These are phyloP conservation scores for Sugiyamaella smithiae DNA, from an alignment of 805 yeast genomes.

Conservation along the genomic window DNA sequence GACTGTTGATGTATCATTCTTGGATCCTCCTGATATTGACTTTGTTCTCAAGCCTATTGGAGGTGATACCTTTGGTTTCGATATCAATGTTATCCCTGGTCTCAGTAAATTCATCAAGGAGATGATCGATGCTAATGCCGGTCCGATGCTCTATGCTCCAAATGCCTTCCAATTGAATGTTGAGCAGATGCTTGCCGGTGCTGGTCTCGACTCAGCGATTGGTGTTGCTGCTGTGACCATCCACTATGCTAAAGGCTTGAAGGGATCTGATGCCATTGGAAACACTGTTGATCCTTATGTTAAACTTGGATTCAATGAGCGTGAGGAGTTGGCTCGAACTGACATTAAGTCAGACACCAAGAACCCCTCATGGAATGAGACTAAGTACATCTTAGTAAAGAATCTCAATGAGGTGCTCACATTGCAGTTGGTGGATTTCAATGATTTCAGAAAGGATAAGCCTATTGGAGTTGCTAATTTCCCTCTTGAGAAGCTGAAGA, in stretches of 20 bases:
- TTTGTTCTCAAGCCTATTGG: conserved; percentile 78
- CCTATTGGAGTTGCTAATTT: conserved; percentile 72
- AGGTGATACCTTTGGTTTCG: conserved; percentile 83
- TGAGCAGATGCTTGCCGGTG: conserved; percentile 85
- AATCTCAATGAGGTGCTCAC: conserved; percentile 81
- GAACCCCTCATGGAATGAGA: conserved; percentile 83
- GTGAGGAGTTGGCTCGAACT: conserved; percentile 60
- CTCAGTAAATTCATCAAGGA: conserved; percentile 75
- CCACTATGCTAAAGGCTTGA: conserved; percentile 64
- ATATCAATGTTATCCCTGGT: conserved; percentile 84
- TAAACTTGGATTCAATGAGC: conserved; percentile 59
- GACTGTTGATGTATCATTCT: conserved; percentile 78
- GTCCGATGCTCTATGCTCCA: conserved; percentile 86
- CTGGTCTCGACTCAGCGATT: conserved; percentile 71
- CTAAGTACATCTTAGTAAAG: conserved; percentile 61
- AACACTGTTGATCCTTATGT: conserved; percentile 90
- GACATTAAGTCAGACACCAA: conserved; percentile 63
- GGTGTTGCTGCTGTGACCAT: conserved; percentile 78
- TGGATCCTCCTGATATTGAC: conserved; percentile 87
- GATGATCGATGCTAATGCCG: conserved; percentile 80
- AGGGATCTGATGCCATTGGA: conserved; percentile 64
- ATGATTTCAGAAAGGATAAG: conserved; percentile 75
- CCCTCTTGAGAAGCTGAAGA: conserved; percentile 64
- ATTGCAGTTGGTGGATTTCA: conserved; percentile 69
- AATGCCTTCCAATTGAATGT: conserved; percentile 90